Evolutionary conservation across 1,139 yeast species (phyloP).

Genomic region (Geotrichum restrictum): DNA sequence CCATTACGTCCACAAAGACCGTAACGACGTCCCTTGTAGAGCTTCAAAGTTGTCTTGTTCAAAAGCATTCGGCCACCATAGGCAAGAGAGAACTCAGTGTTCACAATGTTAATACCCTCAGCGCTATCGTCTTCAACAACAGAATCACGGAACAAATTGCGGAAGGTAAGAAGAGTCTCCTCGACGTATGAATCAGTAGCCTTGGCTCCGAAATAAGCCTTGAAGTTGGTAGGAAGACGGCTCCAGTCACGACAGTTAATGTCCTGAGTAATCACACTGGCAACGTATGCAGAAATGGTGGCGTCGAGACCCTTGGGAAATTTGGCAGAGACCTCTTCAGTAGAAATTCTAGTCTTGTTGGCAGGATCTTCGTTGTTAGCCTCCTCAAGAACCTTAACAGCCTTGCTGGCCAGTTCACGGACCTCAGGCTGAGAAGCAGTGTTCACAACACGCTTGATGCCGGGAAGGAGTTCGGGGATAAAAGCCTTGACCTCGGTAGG

Average conservation of each 20-base stretch:
- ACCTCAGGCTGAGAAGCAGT: conserved; percentile 96
- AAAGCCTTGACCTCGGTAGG: conserved; percentile 85
- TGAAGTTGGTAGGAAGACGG: conserved; percentile 54
- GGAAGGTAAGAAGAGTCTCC: conserved; percentile 51
- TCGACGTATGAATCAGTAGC: conserved; percentile 46
- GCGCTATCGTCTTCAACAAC: conserved; percentile 58
- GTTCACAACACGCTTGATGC: conserved; percentile 79
- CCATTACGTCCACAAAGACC: conserved; percentile 99
- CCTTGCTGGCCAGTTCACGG: conserved; percentile 86
- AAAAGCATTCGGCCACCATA: conserved; percentile 96
- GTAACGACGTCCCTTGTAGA: conserved; percentile 91
- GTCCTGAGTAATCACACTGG: conserved; percentile 58
- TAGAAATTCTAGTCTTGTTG: conserved; percentile 69
- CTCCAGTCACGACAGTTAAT: conserved; percentile 92
- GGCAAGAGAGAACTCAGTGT: conserved; percentile 91
- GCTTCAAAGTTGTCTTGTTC: conserved; percentile 82
- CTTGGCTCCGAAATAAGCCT: conserved; percentile 36
- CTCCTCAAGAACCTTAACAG: conserved; percentile 71
- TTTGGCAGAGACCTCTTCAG: conserved; percentile 47
- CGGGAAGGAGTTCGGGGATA: conserved; percentile 83
- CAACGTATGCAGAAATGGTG: conserved; percentile 49
- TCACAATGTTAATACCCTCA: conserved; percentile 85
- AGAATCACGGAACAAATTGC: conserved; percentile 57
- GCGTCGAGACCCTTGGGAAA: conserved; percentile 33
- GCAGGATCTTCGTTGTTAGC: conserved; percentile 69